Evolutionary conservation across 306 rosid genomes (phyloP), one percentile per base, ranked within the genome.

Genomic region (Gynostemma pentaphyllum): DNA sequence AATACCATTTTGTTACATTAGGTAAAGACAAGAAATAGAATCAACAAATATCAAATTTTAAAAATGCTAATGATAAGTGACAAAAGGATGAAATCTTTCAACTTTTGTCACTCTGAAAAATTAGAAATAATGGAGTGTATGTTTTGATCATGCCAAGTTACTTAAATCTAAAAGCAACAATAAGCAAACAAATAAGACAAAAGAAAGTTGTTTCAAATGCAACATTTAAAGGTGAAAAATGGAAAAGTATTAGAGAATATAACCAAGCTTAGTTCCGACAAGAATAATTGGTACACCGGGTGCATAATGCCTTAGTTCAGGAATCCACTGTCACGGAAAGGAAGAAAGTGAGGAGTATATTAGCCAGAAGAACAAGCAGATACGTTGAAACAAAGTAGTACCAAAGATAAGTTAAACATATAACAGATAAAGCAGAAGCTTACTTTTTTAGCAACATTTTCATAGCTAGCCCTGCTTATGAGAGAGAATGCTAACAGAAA

Each of bases 391-490:
- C 12, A 40, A 12, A 51, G n/a, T 1, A 40, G 23, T 34, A 11
- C 18, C 52, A 5, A 61, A 39, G 23, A 5, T 59, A 72, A 24
- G 49, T 39, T 40, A 50, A 23, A 29, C 27, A 2, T 34, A 23
- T 26, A 4, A 13, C n/a, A 9, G 50, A 59, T 39, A 62, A 27
- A 7, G 32, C 26, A 37, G 5, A 26, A 48, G 48, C 89, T 77
- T 69, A 91, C 98, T 73, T 91, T 91, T 81, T 91, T 91, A 73
- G 98, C 92, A 47, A 91, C 72, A 69, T 91, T 91, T 79, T 91
- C 98, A 72, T 87, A 91, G 82, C 98, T 91, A 57, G 98, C 98
- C 87, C 82, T 83, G 95, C 98, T 91, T 64, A 91, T 84, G 75
- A 91, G 96, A 64, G 98, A 91, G 77, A 91, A 91, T 16, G 95